Evolutionary conservation across 108 stramenopile species (phyloP).

Genomic region (Nitzschia palea): DNA sequence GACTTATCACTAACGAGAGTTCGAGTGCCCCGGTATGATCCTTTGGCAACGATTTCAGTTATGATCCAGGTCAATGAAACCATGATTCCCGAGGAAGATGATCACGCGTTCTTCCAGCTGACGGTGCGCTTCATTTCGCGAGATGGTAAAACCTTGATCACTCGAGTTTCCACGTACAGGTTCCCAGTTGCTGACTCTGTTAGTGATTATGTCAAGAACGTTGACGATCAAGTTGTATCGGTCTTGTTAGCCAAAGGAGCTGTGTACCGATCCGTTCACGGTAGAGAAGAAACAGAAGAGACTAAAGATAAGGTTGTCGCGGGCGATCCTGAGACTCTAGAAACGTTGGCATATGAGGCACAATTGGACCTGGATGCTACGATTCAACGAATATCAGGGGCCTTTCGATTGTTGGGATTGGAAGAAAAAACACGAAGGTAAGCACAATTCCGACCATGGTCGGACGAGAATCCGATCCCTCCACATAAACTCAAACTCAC

Average conservation of each 20-base stretch:
- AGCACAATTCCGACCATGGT: too few relatives aligned
- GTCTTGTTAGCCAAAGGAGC: conserved; percentile 59
- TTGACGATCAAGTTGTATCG: conserved; percentile 50
- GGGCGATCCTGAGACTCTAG: conserved; percentile 34
- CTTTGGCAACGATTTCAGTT: conserved; percentile 46
- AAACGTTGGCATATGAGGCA: conserved; percentile 49
- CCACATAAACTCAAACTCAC: too few relatives aligned
- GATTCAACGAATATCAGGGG: conserved; percentile 52
- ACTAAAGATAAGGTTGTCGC: conserved; percentile 28
- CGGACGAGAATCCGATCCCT: too few relatives aligned
- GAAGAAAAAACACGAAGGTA: conserved; percentile 37
- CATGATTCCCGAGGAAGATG: conserved; percentile 26
- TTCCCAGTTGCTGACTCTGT: conserved; percentile 44
- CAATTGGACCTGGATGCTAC: conserved; percentile 65
- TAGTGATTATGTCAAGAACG: conserved; percentile 42
- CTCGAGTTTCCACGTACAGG: conserved; percentile 41
- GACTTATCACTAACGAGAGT: conserved; percentile 42
- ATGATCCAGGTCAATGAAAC: conserved; percentile 50
- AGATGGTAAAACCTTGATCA: conserved; percentile 40
- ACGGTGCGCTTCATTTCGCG: conserved; percentile 40
- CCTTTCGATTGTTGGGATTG: conserved; percentile 54
- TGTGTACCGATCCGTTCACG: conserved; percentile 51
- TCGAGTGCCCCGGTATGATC: conserved; percentile 45
- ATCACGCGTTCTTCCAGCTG: conserved; percentile 52
- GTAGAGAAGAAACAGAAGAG: conserved; percentile 44